phyloP scores from a whole-genome alignment of 805 yeast species.

The Tetrapisispora phaffii region DNA sequence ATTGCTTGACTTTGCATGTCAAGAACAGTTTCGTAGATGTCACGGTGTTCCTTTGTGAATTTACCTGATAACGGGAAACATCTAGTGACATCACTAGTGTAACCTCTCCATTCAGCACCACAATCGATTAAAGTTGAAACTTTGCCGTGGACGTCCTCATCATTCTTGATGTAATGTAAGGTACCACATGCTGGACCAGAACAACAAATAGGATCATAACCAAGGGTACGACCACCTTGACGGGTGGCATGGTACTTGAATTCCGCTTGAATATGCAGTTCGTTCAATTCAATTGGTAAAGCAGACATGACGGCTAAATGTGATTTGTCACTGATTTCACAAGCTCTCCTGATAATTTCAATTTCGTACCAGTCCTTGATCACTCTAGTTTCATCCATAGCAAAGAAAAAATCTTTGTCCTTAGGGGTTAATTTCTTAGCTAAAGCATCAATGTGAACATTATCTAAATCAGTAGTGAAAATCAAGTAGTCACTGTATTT shows the following conservation, averaged over 20 bases:
- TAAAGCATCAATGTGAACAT: slow-evolving; percentile 32
- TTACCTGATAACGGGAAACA: slow-evolving; percentile 88
- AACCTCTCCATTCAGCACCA: slow-evolving; percentile 93
- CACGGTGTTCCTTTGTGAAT: slow-evolving; percentile 81
- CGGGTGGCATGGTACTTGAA: slow-evolving; percentile 87
- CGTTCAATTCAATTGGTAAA: slow-evolving; percentile 74
- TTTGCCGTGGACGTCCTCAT: slow-evolving; percentile 47
- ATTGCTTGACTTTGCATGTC: slow-evolving; percentile 74
- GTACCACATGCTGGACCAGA: slow-evolving; percentile 88
- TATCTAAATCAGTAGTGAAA: slow-evolving; percentile 48
- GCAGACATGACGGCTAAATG: slow-evolving; percentile 92
- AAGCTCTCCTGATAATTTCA: slow-evolving; percentile 65
- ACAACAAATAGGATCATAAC: slow-evolving; percentile 94
- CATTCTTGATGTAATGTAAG: slow-evolving; percentile 80
- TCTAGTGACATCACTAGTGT: slow-evolving; percentile 90
- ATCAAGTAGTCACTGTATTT: slow-evolving; percentile 16
- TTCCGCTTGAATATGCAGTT: slow-evolving; percentile 91
- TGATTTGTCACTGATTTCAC: slow-evolving; percentile 75
- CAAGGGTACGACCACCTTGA: slow-evolving; percentile 82
- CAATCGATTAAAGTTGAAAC: slow-evolving; percentile 80
- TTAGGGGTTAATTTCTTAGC: slow-evolving; percentile 33
- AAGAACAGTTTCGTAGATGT: slow-evolving; percentile 65
- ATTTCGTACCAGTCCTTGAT: slow-evolving; percentile 81
- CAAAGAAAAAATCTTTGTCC: slow-evolving; percentile 47
- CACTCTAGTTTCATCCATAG: slow-evolving; percentile 79